Evolutionary conservation across 2,329 filamentous ascomycete species (phyloP), one percentile per base, ranked within the genome.

Genomic region (Aureobasidium melanogenum): DNA sequence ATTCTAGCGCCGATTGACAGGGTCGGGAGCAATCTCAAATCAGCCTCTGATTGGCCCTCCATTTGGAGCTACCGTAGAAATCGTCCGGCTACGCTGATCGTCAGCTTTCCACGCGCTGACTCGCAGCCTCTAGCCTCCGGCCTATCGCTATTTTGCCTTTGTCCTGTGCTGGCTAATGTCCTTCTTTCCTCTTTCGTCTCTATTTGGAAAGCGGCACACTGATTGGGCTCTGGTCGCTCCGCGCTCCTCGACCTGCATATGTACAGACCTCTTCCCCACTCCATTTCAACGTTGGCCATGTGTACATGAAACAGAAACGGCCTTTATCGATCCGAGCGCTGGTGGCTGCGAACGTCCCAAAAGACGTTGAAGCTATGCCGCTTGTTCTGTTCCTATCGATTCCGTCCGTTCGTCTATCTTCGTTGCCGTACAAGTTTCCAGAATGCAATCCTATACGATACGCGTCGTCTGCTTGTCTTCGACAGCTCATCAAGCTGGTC

Each of bases 281-380:
- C n/a, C n/a, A n/a, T n/a, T 10, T 26, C 54, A 28, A n/a, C 54
- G 54, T 57, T 57, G 39, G 41, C 54, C 54, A 57, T 59, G 56
- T 44, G 39, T 50, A 44, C 43, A 22, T 28, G 54, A 43, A 47
- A 58, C 15, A 5, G 10, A 36, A 58, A 58, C 38, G n/a, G 22
- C 32, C 22, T 58, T 47, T 46, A n/a, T 24, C 41, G 30, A 58
- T 3, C 54, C 39, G 41, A 58, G 26, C 54, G 43, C 41, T 47
- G 39, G 39, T 30, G 43, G 28, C 28, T 58, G 41, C 52, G 52
- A 56, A 44, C 38, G 22, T 56, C 15, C 14, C 24, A 24, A 17
- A 43, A 44, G 52, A 43, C 52, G 39, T 43, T 56, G 52, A 24
- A 34, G 26, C 38, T 28, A 56, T 19, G 26, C 52, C 36, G 19